Conservation (phyloP, 1,284 basidiomycete genomes). For the Cystobasidiaceae sp. region DNA sequence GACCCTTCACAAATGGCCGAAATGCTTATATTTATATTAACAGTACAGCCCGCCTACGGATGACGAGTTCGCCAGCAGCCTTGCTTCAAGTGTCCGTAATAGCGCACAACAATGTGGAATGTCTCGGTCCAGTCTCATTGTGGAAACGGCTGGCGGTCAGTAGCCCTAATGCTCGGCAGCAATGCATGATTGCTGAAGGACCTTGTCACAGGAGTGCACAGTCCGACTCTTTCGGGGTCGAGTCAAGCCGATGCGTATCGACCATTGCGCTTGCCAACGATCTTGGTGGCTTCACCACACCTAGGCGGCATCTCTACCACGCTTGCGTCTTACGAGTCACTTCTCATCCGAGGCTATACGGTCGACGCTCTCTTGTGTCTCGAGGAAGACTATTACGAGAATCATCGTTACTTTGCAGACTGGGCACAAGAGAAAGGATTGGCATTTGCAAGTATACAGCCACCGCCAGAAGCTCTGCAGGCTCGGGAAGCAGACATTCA, state of each 20-base stretch:
- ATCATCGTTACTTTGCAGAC: slow-evolving; percentile 70
- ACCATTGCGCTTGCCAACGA: slow-evolving; percentile 74
- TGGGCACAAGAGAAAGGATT: slow-evolving; percentile 66
- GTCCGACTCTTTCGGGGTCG: slow-evolving; percentile 76
- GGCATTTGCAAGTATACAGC: slow-evolving; percentile 56
- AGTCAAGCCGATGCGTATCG: slow-evolving; percentile 81
- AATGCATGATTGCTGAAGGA: neutral
- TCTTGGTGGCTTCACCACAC: slow-evolving; percentile 80
- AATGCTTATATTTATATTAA: neutral
- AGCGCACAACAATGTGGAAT: slow-evolving; percentile 46
- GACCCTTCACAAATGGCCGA: no score
- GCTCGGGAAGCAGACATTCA: slow-evolving; percentile 54
- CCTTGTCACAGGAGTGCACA: slow-evolving; percentile 70
- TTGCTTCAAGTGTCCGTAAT: slow-evolving; percentile 59
- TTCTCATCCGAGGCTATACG: slow-evolving; percentile 81
- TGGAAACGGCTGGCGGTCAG: slow-evolving; percentile 93
- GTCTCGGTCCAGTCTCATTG: slow-evolving; percentile 55
- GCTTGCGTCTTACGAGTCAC: slow-evolving; percentile 85
- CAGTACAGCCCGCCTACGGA: slow-evolving; percentile 49
- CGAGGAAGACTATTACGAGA: slow-evolving; percentile 77
- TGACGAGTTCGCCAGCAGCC: slow-evolving; percentile 61
- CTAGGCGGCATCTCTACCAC: slow-evolving; percentile 95
- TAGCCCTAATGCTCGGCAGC: neutral
- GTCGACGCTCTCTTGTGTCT: slow-evolving; percentile 84
- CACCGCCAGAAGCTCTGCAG: slow-evolving; percentile 58